phyloP scores from a whole-genome alignment of 164 flowering plant species.

The Annona squamosa region DNA sequence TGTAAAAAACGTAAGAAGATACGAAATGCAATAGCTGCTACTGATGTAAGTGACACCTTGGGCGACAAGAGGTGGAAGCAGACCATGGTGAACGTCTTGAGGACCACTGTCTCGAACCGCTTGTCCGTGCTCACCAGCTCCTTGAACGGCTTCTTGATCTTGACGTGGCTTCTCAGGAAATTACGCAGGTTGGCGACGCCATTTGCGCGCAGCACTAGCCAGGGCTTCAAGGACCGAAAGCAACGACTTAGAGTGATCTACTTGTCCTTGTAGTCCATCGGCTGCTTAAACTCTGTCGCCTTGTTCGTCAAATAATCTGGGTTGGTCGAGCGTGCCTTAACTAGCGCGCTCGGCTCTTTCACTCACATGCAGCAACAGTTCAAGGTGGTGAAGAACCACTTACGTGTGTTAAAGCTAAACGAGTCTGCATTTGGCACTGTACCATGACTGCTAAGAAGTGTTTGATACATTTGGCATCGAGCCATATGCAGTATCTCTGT shows the following conservation, averaged over 20 bases:
- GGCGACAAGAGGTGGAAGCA: conserved; percentile 40
- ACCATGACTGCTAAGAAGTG: conserved; percentile 54
- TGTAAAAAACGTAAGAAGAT: too few species aligned
- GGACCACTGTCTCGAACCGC: conserved; percentile 56
- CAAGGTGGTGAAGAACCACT: conserved; percentile 58
- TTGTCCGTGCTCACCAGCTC: conserved; percentile 34
- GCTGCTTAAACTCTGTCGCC: conserved; percentile 38
- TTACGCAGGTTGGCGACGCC: conserved; percentile 43
- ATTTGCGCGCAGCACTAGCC: conserved; percentile 58
- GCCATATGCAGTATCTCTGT: conserved; percentile 10
- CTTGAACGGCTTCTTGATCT: conserved; percentile 55
- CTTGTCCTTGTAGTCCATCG: conserved; percentile 77
- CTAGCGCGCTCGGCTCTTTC: conserved; percentile 37
- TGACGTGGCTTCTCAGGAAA: conserved; percentile 40
- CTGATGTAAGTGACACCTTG: not conserved
- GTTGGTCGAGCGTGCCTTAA: conserved; percentile 36
- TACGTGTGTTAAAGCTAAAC: conserved; percentile 64
- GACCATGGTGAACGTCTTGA: conserved; percentile 42
- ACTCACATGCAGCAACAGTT: conserved; percentile 76
- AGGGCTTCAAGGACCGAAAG: conserved; percentile 54
- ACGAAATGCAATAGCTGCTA: too few species aligned
- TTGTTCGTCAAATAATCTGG: conserved; percentile 58
- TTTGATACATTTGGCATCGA: conserved; percentile 48
- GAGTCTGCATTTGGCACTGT: conserved; percentile 30
- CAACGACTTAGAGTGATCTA: conserved; percentile 52